These are phyloP conservation scores for Candida ulmi DNA, from an alignment of 805 yeast species.

Conservation along the genomic window DNA sequence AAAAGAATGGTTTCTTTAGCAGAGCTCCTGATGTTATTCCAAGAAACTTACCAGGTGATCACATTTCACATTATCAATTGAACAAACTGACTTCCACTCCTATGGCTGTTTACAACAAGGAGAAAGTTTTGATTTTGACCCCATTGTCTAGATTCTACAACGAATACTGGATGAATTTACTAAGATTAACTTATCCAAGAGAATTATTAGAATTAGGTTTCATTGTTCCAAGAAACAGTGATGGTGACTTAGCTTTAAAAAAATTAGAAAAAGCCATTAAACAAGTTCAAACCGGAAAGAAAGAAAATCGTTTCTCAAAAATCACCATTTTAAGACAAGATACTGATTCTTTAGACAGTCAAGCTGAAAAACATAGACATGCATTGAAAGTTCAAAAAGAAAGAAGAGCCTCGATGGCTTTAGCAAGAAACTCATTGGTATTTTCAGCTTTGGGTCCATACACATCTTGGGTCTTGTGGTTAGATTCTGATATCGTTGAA, in stretches of 20 bases:
- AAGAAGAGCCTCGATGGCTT: conserved; percentile 86
- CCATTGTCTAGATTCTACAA: conserved; percentile 86
- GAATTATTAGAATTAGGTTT: conserved; percentile 83
- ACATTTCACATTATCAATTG: conserved; percentile 78
- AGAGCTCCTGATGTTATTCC: conserved; percentile 53
- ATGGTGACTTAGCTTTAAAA: conserved; percentile 77
- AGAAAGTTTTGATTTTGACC: conserved; percentile 78
- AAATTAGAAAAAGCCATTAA: conserved; percentile 73
- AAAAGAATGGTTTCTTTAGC: conserved; percentile 26
- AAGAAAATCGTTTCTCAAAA: conserved; percentile 66
- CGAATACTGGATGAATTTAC: conserved; percentile 82
- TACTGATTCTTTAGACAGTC: conserved; percentile 66
- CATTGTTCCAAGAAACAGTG: conserved; percentile 75
- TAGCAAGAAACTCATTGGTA: conserved; percentile 87
- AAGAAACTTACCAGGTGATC: conserved; percentile 61
- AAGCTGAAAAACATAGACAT: conserved; percentile 85
- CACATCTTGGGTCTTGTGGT: conserved; percentile 94
- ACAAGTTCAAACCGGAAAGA: conserved; percentile 57
- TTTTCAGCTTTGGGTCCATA: conserved; percentile 86
- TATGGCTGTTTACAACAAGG: conserved; percentile 68
- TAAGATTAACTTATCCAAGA: conserved; percentile 75
- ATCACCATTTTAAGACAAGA: conserved; percentile 91
- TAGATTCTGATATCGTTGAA: conserved; percentile 92
- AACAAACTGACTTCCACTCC: conserved; percentile 70
- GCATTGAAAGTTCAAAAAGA: conserved; percentile 82